Conservation (phyloP, 140 eudicot genomes). For the Anethum foeniculum region DNA sequence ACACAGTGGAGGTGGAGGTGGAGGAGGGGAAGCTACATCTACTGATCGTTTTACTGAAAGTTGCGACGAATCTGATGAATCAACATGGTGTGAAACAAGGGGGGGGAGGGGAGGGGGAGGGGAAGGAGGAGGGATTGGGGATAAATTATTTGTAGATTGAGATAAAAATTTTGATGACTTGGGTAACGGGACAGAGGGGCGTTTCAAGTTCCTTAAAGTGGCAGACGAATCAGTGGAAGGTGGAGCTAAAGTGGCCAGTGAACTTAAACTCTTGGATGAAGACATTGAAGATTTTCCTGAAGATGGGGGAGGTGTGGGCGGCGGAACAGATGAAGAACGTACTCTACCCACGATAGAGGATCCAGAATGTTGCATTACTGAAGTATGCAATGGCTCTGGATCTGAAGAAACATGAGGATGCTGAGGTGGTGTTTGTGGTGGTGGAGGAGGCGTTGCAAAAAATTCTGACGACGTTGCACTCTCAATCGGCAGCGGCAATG, state of each 20-base stretch:
- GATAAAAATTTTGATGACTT: neutral
- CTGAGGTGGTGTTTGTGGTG: neutral
- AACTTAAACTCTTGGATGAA: neutral
- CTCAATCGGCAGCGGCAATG: constrained; percentile 2
- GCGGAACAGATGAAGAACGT: constrained; percentile 6
- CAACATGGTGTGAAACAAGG: neutral
- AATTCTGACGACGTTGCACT: neutral
- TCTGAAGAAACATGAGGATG: constrained; percentile 1
- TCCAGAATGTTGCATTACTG: neutral
- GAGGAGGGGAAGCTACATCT: constrained; percentile 19
- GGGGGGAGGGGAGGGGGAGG: constrained; percentile 5
- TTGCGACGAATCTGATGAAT: constrained; percentile 14
- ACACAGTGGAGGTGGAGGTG: constrained; percentile 28
- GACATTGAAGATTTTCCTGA: constrained; percentile 7
- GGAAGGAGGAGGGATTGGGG: constrained; percentile 11
- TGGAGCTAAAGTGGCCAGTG: constrained; percentile 2
- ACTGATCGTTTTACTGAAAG: neutral
- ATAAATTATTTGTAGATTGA: constrained; percentile 2
- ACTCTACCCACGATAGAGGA: neutral
- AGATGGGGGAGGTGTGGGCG: constrained; percentile 10
- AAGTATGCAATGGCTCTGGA: constrained; percentile 8
- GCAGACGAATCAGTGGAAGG: neutral
- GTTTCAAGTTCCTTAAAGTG: constrained; percentile 1
- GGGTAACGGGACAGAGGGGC: constrained; percentile 10
- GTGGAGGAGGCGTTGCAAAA: constrained; percentile 8